Conservation (phyloP, 2,329 filamentous ascomycete species). For the Ophiostoma fasciatum region DNA sequence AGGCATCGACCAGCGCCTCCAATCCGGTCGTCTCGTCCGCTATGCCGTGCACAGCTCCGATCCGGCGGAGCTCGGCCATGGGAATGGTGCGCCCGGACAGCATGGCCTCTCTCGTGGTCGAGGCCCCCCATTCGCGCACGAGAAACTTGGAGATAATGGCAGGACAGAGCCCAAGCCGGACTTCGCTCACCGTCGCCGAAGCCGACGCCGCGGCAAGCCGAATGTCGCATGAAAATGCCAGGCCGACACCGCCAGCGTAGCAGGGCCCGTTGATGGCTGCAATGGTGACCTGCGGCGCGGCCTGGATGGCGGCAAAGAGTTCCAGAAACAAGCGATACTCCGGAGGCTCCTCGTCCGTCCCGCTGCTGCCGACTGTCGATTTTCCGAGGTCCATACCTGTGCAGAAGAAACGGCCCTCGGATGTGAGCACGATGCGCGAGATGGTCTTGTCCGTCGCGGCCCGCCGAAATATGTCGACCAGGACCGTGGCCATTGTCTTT, state of each 20-base stretch:
- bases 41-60: conserved; percentile 16
- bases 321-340: conserved; percentile 8
- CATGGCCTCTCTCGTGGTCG: conserved; percentile 20
- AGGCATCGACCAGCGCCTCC: conserved; percentile 11
- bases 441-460: conserved; percentile 13
- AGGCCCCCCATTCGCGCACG: conserved; percentile 20
- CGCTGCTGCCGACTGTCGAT: neutral
- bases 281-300: conserved; percentile 22
- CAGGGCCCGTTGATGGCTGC: conserved; percentile 23
- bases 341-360: neutral
- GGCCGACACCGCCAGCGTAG: conserved; percentile 24
- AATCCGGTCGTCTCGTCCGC: conserved; percentile 11
- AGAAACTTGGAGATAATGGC: conserved; percentile 22
- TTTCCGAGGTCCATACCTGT: conserved; percentile 20
- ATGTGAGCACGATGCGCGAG: conserved; percentile 19
- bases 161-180: conserved; percentile 19
- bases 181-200: conserved; percentile 20
- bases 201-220: conserved; percentile 11
- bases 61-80: conserved; percentile 13
- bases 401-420: conserved; percentile 21
- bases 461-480: neutral
- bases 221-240: conserved; percentile 25
- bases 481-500: neutral
- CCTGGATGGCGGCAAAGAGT: conserved; percentile 21
- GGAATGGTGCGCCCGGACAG: conserved; percentile 18